Conservation (phyloP, 148 eudicot genomes). For the Rhododendron kiyosumense region DNA sequence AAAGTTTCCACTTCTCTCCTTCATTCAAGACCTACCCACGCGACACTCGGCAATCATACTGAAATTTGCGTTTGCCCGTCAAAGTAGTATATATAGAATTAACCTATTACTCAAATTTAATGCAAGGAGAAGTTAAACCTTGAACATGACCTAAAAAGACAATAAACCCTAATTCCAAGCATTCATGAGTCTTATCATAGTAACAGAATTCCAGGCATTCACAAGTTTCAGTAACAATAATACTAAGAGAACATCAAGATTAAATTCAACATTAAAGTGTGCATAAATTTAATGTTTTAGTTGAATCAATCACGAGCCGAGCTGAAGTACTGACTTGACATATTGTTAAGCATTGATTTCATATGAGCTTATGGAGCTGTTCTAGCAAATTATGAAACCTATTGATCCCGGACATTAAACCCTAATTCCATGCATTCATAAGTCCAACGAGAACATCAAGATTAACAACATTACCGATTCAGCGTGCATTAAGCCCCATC, state of each 20-base stretch:
- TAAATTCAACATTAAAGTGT: not conserved
- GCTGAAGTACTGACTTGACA: not conserved
- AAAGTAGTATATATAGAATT: too few species aligned
- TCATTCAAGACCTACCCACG: too few species aligned
- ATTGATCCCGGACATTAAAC: too few species aligned
- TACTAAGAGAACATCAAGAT: not conserved
- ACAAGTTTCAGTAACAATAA: not conserved
- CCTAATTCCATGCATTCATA: not conserved
- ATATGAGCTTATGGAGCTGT: not conserved
- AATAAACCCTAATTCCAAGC: not conserved
- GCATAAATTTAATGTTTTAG: not conserved
- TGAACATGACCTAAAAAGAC: too few species aligned
- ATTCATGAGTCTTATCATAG: not conserved
- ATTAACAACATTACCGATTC: conserved; percentile 15
- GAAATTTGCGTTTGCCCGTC: too few species aligned
- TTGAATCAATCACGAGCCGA: not conserved
- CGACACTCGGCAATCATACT: too few species aligned
- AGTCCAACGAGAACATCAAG: not conserved
- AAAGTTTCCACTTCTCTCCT: too few species aligned
- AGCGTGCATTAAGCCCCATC: conserved; percentile 49
- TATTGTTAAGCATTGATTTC: not conserved
- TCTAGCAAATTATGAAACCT: not conserved
- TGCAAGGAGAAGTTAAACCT: too few species aligned
- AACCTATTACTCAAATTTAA: too few species aligned
- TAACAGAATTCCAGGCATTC: not conserved